phyloP scores from a whole-genome alignment of 331 rosid species.

The Arachis monticola region DNA sequence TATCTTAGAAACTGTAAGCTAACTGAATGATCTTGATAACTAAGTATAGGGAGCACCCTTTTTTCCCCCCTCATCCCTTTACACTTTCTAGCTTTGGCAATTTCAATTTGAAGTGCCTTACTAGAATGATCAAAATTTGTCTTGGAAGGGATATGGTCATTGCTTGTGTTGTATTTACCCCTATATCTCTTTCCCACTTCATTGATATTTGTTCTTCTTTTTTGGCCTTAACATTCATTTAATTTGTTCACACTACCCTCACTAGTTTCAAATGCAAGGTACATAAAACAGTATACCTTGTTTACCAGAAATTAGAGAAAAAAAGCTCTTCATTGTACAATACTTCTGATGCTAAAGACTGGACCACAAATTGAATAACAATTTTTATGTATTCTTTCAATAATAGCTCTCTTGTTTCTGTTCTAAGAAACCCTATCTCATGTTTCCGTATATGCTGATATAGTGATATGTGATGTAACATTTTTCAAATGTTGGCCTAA shows the following conservation, averaged over 20 bases:
- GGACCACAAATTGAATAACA: constrained; percentile 44
- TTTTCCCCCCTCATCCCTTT: no score
- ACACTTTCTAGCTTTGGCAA: no score
- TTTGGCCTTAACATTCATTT: constrained; percentile 64
- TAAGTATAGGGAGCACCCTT: no score
- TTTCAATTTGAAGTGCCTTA: no score
- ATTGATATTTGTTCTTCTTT: constrained; percentile 34
- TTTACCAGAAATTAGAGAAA: constrained; percentile 36
- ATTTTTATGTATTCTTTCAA: constrained; percentile 50
- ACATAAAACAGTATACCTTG: constrained; percentile 52
- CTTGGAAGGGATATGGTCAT: constrained; percentile 34
- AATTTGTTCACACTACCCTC: constrained; percentile 53
- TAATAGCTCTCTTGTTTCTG: constrained; percentile 25
- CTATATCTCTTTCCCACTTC: constrained; percentile 36
- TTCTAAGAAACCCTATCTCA: constrained; percentile 16
- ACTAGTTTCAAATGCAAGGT: constrained; percentile 54
- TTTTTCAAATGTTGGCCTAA: neutral
- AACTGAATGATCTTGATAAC: no score
- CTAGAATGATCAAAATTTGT: constrained; percentile 9
- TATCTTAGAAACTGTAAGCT: no score
- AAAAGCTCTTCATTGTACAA: constrained; percentile 45
- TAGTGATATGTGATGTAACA: neutral
- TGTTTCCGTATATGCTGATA: constrained; percentile 15
- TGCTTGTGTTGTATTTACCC: constrained; percentile 25
- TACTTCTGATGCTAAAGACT: constrained; percentile 46